These are phyloP conservation scores for Lolium perenne DNA, from an alignment of 176 grass and related monocot species.

Conservation along the genomic window DNA sequence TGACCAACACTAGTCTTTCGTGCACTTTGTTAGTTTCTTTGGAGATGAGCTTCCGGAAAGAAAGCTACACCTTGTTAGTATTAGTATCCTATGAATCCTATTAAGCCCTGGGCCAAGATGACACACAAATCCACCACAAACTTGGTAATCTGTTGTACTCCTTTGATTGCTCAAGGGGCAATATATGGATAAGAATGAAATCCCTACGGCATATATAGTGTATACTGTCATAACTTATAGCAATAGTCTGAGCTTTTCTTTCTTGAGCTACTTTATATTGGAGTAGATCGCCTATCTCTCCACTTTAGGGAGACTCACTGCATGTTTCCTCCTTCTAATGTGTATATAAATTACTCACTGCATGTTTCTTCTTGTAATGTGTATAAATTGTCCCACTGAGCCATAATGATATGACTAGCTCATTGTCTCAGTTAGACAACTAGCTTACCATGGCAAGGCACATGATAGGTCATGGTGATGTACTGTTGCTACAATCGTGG, in stretches of 20 bases:
- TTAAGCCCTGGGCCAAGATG: too few species aligned
- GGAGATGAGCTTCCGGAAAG: too few species aligned
- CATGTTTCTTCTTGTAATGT: neutral
- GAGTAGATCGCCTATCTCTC: neutral
- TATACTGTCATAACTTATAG: conserved; percentile 24
- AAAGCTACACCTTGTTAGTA: too few species aligned
- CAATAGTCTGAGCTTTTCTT: conserved; percentile 8
- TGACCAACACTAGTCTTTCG: too few species aligned
- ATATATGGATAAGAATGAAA: neutral
- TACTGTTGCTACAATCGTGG: conserved; percentile 10
- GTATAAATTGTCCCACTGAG: neutral
- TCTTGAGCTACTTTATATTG: conserved; percentile 26
- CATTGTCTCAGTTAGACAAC: conserved; percentile 26
- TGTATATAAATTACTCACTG: neutral
- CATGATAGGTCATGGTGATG: conserved; percentile 4
- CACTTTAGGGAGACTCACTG: neutral
- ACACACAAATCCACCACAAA: neutral
- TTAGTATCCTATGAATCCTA: too few species aligned
- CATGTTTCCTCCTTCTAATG: neutral
- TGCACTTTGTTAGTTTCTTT: too few species aligned
- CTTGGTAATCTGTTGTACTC: neutral
- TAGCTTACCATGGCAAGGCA: conserved; percentile 11
- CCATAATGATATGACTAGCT: neutral
- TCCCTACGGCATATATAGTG: neutral
- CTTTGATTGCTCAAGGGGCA: conserved; percentile 2